phyloP scores from a whole-genome alignment of 202 grass and related monocot genomes.

The Eragrostis tef region DNA sequence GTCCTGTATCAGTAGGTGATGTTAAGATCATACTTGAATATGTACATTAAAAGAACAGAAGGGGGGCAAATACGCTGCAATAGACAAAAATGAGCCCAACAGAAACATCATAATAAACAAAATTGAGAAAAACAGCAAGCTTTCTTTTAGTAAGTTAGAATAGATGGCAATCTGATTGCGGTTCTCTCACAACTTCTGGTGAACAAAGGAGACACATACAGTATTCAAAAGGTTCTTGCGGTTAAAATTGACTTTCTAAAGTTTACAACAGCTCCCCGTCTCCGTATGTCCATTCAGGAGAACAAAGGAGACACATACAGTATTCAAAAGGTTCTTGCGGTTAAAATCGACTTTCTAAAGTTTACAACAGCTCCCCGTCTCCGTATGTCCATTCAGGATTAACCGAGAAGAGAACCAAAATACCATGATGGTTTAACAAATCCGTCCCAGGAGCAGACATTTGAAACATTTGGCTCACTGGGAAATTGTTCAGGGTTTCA shows the following conservation, averaged over 20 bases:
- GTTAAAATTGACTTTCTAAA: neutral
- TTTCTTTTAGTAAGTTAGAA: neutral
- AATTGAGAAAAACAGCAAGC: neutral
- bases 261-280: neutral
- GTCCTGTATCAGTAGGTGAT: slow-evolving; percentile 44
- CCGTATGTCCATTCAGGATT: neutral
- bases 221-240: neutral
- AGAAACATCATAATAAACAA: neutral
- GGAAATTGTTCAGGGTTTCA: neutral
- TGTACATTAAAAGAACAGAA: neutral
- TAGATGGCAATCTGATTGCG: neutral
- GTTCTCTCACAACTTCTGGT: neutral
- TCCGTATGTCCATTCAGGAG: too few relatives aligned
- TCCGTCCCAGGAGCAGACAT: neutral
- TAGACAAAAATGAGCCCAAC: neutral
- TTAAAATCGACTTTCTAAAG: neutral
- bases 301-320: slow-evolving; percentile 1
- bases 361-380: neutral
- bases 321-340: neutral
- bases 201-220: neutral
- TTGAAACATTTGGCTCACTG: neutral
- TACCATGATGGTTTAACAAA: neutral
- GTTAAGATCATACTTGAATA: slow-evolving; percentile 8
- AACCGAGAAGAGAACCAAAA: slow-evolving; percentile 7
- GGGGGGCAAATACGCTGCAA: neutral